A percentile compares a stretch with the other conserved stretches of the same genome.
These are phyloP conservation scores for Colletotrichum sp. DNA, from an alignment of 2,329 filamentous ascomycete genomes.

Conservation along the genomic window DNA sequence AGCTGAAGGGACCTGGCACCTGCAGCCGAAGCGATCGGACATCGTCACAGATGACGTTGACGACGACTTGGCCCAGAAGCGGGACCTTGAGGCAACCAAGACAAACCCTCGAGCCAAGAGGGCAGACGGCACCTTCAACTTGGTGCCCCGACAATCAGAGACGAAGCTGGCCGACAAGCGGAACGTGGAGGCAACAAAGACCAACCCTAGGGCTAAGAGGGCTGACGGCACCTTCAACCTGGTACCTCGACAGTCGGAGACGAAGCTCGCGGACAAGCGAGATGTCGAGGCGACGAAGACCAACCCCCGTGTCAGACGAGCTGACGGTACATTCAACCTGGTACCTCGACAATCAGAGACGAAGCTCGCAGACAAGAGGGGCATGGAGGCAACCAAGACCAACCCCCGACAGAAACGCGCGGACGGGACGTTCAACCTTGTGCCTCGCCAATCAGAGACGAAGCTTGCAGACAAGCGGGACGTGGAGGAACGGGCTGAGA, in stretches of 20 bases:
- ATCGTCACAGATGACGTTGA: not conserved
- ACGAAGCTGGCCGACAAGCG: not conserved
- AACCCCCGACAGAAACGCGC: not conserved
- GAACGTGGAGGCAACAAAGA: not conserved
- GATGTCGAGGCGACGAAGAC: not conserved
- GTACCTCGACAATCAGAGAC: not conserved
- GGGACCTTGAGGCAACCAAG: not conserved
- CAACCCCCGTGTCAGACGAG: not conserved
- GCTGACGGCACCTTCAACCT: not conserved
- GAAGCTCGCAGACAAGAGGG: accelerated
- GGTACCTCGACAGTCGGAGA: accelerated
- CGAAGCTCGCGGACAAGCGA: not conserved
- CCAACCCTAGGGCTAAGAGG: not conserved
- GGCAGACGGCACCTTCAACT: not conserved
- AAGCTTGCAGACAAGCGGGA: not conserved
- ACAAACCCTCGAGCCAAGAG: not conserved
- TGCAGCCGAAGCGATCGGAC: not conserved
- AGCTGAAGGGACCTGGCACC: not conserved
- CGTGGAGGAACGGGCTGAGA: not conserved
- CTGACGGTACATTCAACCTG: not conserved
- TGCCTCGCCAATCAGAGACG: not conserved
- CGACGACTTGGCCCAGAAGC: accelerated
- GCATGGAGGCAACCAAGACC: not conserved
- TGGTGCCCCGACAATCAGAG: not conserved
- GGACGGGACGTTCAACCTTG: not conserved